These are phyloP conservation scores for Blakeslea trispora DNA, from an alignment of 371 early-diverging fungal species.

Conservation along the genomic window DNA sequence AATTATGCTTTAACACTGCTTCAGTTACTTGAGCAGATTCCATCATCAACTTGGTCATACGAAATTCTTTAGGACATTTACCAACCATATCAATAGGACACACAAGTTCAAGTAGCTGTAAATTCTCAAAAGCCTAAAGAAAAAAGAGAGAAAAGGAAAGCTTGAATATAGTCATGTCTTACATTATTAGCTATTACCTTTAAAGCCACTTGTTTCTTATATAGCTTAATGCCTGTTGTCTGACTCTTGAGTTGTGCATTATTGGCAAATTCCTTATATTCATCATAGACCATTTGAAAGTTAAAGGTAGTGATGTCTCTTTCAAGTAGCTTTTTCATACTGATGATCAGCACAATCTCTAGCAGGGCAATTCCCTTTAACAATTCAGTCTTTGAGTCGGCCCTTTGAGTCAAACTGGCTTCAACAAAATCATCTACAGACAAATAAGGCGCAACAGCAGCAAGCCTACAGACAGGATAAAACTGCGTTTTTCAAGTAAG, in stretches of 20 bases:
- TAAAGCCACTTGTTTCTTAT: conserved; percentile 77
- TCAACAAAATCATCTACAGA: conserved; percentile 44
- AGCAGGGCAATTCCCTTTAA: conserved; percentile 75
- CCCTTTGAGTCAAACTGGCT: conserved; percentile 46
- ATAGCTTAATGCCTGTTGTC: conserved; percentile 70
- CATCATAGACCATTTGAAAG: conserved; percentile 93
- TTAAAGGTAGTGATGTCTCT: conserved; percentile 76
- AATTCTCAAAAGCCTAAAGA: conserved; percentile 71
- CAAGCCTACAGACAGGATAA: conserved; percentile 56
- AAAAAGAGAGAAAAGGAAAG: neutral
- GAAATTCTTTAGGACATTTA: conserved; percentile 81
- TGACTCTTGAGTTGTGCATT: conserved; percentile 51
- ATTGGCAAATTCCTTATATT: conserved; percentile 82
- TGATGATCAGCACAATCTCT: conserved; percentile 79
- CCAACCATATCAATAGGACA: conserved; percentile 59
- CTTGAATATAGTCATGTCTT: too few relatives aligned
- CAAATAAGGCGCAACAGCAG: conserved; percentile 45
- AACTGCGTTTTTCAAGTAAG: conserved; percentile 47
- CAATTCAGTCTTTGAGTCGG: conserved; percentile 65
- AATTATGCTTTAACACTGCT: conserved; percentile 58
- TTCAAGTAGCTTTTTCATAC: conserved; percentile 72
- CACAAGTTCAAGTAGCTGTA: conserved; percentile 71
- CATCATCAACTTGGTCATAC: conserved; percentile 79
- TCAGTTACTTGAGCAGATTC: conserved; percentile 72
- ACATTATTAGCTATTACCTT: too few relatives aligned